A percentile compares a stretch with the other conserved stretches of the same genome.
These are phyloP conservation scores for Lojkania enalia DNA, from an alignment of 2,329 filamentous ascomycete genomes.

Conservation along the genomic window DNA sequence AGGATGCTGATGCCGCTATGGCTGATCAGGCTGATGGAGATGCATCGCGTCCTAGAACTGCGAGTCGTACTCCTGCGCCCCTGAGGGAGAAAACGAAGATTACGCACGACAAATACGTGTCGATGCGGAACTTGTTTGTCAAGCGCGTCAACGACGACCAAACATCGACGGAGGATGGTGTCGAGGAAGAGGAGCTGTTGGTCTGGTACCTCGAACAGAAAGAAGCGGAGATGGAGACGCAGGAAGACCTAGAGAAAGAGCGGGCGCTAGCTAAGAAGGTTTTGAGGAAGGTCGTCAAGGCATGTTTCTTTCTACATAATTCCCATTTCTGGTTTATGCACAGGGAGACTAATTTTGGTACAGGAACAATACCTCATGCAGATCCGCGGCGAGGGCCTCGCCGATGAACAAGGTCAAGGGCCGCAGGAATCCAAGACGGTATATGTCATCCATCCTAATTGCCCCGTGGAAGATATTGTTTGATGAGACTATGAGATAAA, in stretches of 20 bases:
- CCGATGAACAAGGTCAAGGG: conserved; percentile 70
- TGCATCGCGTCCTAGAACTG: conserved; percentile 39
- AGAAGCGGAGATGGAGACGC: conserved; percentile 76
- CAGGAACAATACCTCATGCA: conserved; percentile 64
- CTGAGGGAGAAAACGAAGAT: conserved; percentile 75
- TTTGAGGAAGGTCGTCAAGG: conserved; percentile 94
- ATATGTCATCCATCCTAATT: conserved; percentile 94
- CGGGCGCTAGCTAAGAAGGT: conserved; percentile 77
- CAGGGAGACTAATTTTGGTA: conserved; percentile 20
- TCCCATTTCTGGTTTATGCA: background rate
- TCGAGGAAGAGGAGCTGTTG: conserved; percentile 79
- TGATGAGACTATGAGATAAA: no score
- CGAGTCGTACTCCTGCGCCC: conserved; percentile 47
- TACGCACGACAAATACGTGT: conserved; percentile 92
- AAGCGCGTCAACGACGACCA: conserved; percentile 84
- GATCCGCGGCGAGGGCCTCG: conserved; percentile 81
- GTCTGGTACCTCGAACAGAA: conserved; percentile 92
- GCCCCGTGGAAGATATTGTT: conserved; percentile 68
- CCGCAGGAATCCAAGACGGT: conserved; percentile 61
- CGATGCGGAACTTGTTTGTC: conserved; percentile 85
- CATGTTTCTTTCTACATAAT: conserved; percentile 49
- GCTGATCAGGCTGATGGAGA: conserved; percentile 43
- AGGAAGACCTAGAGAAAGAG: conserved; percentile 81
- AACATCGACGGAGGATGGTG: conserved; percentile 72
- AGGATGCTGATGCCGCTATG: conserved; percentile 42